These are phyloP conservation scores for Ophiostoma fasciatum DNA, from an alignment of 2,329 filamentous ascomycete species.

Conservation along the genomic window DNA sequence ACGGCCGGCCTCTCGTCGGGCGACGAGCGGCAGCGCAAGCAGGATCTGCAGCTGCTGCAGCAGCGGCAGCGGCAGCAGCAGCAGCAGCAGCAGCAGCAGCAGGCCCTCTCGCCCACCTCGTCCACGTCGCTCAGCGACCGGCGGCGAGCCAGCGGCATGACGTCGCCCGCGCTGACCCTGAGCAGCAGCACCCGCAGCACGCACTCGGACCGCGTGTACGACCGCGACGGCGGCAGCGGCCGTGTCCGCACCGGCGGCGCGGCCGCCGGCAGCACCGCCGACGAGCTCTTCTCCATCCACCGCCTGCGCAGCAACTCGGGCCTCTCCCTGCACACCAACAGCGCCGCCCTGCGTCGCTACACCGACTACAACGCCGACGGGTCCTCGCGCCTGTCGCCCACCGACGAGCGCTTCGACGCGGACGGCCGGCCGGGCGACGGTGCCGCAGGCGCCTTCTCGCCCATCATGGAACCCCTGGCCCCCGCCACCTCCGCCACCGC, in stretches of 20 bases:
- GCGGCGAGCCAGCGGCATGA: neutral
- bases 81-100: neutral
- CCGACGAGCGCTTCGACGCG: conserved; percentile 9
- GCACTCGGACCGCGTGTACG: neutral
- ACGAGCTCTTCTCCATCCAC: conserved; percentile 6
- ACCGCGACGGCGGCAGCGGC: neutral
- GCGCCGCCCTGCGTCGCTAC: conserved; percentile 28
- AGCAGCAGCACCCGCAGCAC: conserved; percentile 2
- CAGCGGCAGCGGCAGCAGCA: too few species aligned
- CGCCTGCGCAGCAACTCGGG: conserved; percentile 30
- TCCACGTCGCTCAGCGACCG: neutral
- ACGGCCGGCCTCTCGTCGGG: too few species aligned
- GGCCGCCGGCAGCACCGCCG: too few species aligned
- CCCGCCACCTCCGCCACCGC: conserved; percentile 16
- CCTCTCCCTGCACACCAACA: conserved; percentile 29
- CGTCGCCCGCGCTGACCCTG: conserved; percentile 3
- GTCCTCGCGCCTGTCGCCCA: conserved; percentile 16
- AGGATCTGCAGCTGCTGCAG: too few species aligned
- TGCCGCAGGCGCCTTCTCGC: neutral
- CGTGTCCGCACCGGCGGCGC: neutral
- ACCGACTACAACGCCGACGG: conserved; percentile 29
- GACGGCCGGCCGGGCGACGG: conserved; percentile 4
- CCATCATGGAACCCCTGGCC: too few species aligned
- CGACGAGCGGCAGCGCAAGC: too few species aligned
- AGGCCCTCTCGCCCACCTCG: neutral